These are phyloP conservation scores for Fusarium cyanostomum DNA, from an alignment of 2,329 filamentous ascomycete genomes.

Conservation along the genomic window DNA sequence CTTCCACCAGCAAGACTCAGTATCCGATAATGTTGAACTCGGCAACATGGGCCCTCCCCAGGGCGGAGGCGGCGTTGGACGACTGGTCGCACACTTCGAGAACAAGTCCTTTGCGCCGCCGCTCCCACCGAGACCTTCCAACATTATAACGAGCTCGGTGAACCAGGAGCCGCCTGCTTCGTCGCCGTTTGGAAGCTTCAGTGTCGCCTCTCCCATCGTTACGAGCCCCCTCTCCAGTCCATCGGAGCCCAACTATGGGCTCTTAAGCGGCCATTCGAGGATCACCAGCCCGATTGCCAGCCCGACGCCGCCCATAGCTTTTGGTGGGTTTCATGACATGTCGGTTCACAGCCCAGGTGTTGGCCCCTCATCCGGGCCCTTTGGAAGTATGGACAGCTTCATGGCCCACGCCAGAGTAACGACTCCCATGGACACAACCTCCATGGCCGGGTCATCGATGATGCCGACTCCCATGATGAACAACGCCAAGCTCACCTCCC, in stretches of 20 bases:
- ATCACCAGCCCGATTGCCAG: conserved; percentile 47
- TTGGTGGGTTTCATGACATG: conserved; percentile 47
- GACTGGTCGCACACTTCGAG: conserved; percentile 54
- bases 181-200: conserved; percentile 47
- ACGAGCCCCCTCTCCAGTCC: conserved; percentile 48
- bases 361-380: conserved; percentile 42
- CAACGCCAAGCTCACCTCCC: conserved; percentile 33
- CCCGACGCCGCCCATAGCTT: conserved; percentile 45
- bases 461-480: conserved; percentile 36
- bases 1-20: conserved; percentile 40
- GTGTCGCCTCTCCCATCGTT: conserved; percentile 42
- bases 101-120: conserved; percentile 50
- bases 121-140: conserved; percentile 49
- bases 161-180: conserved; percentile 40
- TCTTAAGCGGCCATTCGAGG: conserved; percentile 43
- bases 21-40: conserved; percentile 43
- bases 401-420: conserved; percentile 44
- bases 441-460: conserved; percentile 41
- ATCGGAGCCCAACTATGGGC: conserved; percentile 47
- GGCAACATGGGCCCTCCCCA: conserved; percentile 40
- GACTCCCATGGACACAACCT: conserved; percentile 39
- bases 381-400: conserved; percentile 49
- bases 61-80: conserved; percentile 47
- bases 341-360: conserved; percentile 43
- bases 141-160: conserved; percentile 40